Conservation (phyloP, 495 filamentous ascomycete genomes). For the Chaetomium tenue region DNA sequence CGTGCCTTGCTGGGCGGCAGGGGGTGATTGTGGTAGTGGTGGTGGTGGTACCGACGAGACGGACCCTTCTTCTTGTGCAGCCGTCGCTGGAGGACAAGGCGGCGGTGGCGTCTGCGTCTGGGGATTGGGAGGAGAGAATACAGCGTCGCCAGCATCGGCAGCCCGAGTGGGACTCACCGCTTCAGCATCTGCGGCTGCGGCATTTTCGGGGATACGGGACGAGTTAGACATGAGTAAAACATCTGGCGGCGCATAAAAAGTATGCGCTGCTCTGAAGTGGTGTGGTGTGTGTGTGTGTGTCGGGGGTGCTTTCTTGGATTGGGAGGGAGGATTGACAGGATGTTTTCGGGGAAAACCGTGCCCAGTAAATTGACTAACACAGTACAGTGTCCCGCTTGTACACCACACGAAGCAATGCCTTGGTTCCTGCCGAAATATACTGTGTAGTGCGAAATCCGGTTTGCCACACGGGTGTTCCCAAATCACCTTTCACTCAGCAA, state of each 20-base stretch:
- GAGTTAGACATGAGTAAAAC: slow-evolving; percentile 53
- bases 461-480: background rate
- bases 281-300: background rate
- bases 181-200: slow-evolving; percentile 50
- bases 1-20: slow-evolving; percentile 31
- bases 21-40: slow-evolving; percentile 29
- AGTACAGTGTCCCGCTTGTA: background rate
- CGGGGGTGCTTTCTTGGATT: slow-evolving; percentile 2
- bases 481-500: background rate
- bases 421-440: background rate
- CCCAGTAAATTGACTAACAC: slow-evolving; percentile 1
- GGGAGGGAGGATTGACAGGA: background rate
- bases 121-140: slow-evolving; percentile 8
- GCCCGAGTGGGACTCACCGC: slow-evolving; percentile 45
- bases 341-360: background rate
- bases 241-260: slow-evolving; percentile 42
- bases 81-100: slow-evolving; percentile 20
- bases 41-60: slow-evolving; percentile 33
- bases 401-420: background rate
- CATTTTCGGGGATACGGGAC: slow-evolving; percentile 46
- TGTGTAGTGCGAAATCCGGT: background rate
- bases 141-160: slow-evolving; percentile 30
- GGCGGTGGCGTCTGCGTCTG: slow-evolving; percentile 15
- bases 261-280: slow-evolving; percentile 11
- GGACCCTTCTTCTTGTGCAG: slow-evolving; percentile 26